A percentile compares a stretch with the other conserved stretches of the same genome.
Conservation (phyloP, 2,329 filamentous ascomycete genomes). For the Cladosporium sphaerospermum region DNA sequence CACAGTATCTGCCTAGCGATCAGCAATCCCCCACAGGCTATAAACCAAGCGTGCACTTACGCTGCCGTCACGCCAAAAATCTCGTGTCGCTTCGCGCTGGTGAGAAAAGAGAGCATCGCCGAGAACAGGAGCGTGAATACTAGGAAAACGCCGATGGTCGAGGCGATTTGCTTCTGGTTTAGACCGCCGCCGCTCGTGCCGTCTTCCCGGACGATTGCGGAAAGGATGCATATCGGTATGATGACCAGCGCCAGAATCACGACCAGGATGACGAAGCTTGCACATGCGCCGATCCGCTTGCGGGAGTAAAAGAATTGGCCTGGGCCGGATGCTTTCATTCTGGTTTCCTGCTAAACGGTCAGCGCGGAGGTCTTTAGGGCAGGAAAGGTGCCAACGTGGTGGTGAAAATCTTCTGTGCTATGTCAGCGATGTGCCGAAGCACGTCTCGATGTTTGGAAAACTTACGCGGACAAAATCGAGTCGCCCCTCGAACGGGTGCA, state of each 20-base stretch:
- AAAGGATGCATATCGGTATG: conserved; percentile 23
- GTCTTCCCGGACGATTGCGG: neutral
- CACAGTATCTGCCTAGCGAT: conserved; percentile 15
- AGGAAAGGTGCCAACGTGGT: no score
- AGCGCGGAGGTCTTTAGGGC: neutral
- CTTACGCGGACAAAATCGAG: no score
- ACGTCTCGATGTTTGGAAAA: no score
- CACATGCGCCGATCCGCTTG: conserved; percentile 18
- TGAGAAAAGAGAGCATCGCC: conserved; percentile 21
- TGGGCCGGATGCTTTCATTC: neutral
- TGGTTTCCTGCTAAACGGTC: neutral
- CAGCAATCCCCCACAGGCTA: neutral
- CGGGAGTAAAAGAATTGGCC: conserved; percentile 20
- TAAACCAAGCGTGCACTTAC: conserved; percentile 13
- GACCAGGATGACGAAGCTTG: conserved; percentile 19
- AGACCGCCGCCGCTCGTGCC: conserved; percentile 15
- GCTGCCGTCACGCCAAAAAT: conserved; percentile 24
- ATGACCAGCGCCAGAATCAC: conserved; percentile 23
- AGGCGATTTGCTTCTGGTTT: neutral
- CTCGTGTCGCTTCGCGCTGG: conserved; percentile 22
- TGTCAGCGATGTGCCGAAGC: no score
- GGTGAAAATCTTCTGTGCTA: no score
- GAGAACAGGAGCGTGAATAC: conserved; percentile 24
- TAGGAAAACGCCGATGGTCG: conserved; percentile 16
- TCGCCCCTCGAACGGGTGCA: no score